Conservation (phyloP, 306 rosid genomes). For the Sophora flavescens region DNA sequence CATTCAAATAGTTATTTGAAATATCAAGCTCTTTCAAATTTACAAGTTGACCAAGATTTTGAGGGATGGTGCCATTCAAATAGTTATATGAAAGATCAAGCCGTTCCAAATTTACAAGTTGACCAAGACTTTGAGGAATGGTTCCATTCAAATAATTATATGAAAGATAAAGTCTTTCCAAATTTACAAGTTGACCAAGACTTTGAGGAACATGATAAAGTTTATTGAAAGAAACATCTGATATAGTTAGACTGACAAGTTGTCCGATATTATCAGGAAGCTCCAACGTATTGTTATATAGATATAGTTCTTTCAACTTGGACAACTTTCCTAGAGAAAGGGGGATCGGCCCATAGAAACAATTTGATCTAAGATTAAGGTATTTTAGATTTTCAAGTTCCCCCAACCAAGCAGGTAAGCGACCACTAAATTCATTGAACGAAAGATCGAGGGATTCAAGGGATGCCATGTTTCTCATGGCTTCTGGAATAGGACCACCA, state of each 20-base stretch:
- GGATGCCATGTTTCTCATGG: too few species aligned
- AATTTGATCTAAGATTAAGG: constrained; percentile 1
- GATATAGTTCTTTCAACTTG: fast-evolving
- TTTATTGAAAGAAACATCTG: neutral
- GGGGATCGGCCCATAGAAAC: neutral
- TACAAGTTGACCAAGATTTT: neutral
- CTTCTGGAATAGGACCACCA: too few species aligned
- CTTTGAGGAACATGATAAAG: neutral
- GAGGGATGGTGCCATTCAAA: neutral
- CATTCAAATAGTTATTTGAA: constrained; percentile 14
- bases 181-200: neutral
- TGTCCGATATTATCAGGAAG: neutral
- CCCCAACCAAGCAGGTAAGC: constrained; percentile 32
- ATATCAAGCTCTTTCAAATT: neutral
- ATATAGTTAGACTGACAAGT: neutral
- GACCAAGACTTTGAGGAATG: neutral
- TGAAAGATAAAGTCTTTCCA: neutral
- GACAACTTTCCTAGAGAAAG: constrained; percentile 9
- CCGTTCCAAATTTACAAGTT: neutral
- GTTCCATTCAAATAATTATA: neutral
- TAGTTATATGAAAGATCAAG: neutral
- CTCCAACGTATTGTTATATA: neutral
- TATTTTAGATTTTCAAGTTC: neutral
- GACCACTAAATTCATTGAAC: too few species aligned
- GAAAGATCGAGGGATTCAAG: too few species aligned